Conservation (phyloP, 2,329 filamentous ascomycete species). For the Sarocladium strictum region DNA sequence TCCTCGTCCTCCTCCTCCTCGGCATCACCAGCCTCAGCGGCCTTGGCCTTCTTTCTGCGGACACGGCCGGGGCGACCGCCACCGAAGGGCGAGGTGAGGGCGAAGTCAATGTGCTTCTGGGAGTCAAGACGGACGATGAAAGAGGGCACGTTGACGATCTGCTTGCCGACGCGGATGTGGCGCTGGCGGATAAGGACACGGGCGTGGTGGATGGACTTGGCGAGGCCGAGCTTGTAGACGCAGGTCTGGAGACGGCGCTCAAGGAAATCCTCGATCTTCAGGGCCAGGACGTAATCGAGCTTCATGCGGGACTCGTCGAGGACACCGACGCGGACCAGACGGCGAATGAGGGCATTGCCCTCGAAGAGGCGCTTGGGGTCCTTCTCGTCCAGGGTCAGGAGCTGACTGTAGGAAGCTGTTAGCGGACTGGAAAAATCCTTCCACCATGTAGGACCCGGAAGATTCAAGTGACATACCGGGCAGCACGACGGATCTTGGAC, state of each 20-base stretch:
- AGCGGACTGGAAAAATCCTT: too few species aligned
- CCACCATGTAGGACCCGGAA: too few species aligned
- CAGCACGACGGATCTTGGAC: constrained; percentile 99
- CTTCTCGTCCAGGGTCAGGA: constrained; percentile 99
- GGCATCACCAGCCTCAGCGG: constrained; percentile 77
- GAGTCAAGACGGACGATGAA: constrained; percentile 99
- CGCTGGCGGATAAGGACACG: constrained; percentile 99
- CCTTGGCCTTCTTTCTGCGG: constrained; percentile 99
- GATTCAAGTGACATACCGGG: constrained; percentile 82
- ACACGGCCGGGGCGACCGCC: constrained; percentile 96
- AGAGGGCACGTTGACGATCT: constrained; percentile 99
- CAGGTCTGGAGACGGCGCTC: constrained; percentile 99
- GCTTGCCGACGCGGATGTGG: constrained; percentile 99
- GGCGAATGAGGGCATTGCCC: constrained; percentile 99
- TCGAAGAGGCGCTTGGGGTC: constrained; percentile 99
- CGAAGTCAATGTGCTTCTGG: constrained; percentile 99
- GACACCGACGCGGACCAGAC: constrained; percentile 98
- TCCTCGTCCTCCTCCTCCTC: constrained; percentile 85
- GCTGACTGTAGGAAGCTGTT: constrained; percentile 64
- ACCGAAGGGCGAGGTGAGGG: constrained; percentile 94
- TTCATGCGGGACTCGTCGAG: constrained; percentile 99
- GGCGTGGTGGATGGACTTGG: constrained; percentile 99
- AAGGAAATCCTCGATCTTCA: constrained; percentile 99
- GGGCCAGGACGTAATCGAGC: constrained; percentile 99
- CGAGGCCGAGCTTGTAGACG: constrained; percentile 99